These are phyloP conservation scores for Pulicaria dysenterica DNA, from an alignment of 129 eudicot genomes.

Conservation along the genomic window DNA sequence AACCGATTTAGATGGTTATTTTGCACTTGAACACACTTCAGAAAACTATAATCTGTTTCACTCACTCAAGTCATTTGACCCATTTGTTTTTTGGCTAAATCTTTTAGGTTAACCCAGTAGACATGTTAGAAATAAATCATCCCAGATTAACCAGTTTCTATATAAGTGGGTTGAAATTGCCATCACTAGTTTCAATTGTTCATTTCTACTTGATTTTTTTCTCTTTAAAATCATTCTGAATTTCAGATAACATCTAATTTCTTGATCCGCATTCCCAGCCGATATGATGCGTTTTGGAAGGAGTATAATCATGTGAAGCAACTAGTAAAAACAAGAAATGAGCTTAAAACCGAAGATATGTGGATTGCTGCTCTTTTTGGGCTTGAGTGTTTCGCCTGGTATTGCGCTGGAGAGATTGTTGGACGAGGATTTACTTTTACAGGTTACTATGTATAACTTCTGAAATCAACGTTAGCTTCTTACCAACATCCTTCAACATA, in stretches of 20 bases:
- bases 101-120: background rate
- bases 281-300: constrained; percentile 44
- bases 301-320: constrained; percentile 41
- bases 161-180: background rate
- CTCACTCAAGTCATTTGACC: background rate
- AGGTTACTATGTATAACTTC: constrained; percentile 49
- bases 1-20: background rate
- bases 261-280: constrained; percentile 41
- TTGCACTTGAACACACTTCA: background rate
- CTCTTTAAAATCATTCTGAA: too few species aligned
- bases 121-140: background rate
- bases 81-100: background rate
- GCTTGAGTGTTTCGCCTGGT: constrained; percentile 67
- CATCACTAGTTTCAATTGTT: background rate
- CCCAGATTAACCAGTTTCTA: background rate
- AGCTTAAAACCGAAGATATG: constrained; percentile 52
- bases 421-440: constrained; percentile 63
- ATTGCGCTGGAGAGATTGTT: constrained; percentile 54
- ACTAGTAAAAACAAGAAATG: constrained; percentile 39
- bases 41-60: background rate
- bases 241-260: background rate
- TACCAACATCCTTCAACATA: background rate
- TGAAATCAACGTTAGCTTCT: constrained; percentile 17
- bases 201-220: background rate
- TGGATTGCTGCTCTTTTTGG: constrained; percentile 63